Percentiles rank a stretch among this genome's conserved stretches.
These are phyloP conservation scores for Cronartium ribicola DNA, from an alignment of 1,284 basidiomycete genomes.

Conservation along the genomic window DNA sequence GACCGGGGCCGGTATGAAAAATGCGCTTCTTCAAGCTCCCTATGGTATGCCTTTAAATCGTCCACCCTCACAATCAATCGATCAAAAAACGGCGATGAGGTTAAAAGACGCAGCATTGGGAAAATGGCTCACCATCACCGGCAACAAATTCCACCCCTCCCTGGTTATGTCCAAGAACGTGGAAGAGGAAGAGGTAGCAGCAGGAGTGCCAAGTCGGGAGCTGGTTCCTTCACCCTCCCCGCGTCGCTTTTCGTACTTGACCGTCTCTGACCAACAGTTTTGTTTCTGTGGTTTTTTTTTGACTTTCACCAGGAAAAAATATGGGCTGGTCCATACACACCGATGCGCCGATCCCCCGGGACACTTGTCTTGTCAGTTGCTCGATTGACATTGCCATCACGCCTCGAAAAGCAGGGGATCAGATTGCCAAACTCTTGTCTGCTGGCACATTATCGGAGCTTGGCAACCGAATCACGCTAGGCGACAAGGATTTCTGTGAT, in stretches of 20 bases:
- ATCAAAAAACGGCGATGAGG: not conserved
- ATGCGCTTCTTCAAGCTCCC: too few relatives aligned
- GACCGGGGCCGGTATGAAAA: too few relatives aligned
- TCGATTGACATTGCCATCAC: constrained; percentile 16
- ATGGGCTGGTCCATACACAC: constrained; percentile 19
- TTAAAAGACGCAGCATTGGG: constrained; percentile 10
- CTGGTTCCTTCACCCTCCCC: too few relatives aligned
- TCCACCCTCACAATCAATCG: too few relatives aligned
- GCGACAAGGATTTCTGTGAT: too few relatives aligned
- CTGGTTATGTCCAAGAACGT: not conserved
- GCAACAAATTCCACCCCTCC: constrained; percentile 9
- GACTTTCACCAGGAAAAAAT: not conserved
- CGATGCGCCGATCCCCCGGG: not conserved
- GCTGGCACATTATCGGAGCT: not conserved
- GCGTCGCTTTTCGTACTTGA: too few relatives aligned
- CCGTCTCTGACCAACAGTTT: not conserved
- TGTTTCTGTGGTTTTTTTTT: not conserved
- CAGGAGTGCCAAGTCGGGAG: not conserved
- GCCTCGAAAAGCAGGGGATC: not conserved
- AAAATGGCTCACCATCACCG: constrained; percentile 16
- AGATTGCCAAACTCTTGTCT: not conserved
- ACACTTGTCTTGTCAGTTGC: constrained; percentile 18
- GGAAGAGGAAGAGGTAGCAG: not conserved
- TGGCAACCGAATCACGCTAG: too few relatives aligned
- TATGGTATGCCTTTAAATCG: too few relatives aligned